Percentiles rank a stretch among this genome's conserved stretches.
Conservation (phyloP, 257 asterid genomes). For the Hygrophila difformis region DNA sequence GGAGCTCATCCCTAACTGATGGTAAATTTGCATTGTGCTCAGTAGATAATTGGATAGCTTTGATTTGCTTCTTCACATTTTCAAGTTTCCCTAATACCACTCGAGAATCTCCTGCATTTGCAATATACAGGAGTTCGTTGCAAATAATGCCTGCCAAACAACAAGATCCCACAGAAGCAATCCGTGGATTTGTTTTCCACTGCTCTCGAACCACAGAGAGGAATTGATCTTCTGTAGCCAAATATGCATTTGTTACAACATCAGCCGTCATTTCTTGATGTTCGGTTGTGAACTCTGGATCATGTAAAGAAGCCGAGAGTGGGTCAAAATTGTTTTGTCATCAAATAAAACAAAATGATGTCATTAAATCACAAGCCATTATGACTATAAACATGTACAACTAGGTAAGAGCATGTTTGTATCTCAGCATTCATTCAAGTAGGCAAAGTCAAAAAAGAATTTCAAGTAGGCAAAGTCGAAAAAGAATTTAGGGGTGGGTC, state of each 20-base stretch:
- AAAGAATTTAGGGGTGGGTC: too few relatives aligned
- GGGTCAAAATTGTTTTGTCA: conserved; percentile 9
- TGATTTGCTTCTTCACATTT: conserved; percentile 30
- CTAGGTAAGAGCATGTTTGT: too few relatives aligned
- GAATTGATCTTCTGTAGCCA: conserved; percentile 76
- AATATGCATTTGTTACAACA: conserved; percentile 55
- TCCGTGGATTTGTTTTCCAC: conserved; percentile 58
- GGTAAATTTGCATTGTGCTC: conserved; percentile 68
- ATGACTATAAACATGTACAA: too few relatives aligned
- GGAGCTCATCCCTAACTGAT: conserved; percentile 65
- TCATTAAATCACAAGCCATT: too few relatives aligned
- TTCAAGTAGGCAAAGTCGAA: too few relatives aligned
- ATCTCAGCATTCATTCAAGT: too few relatives aligned
- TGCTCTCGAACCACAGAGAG: conserved; percentile 54
- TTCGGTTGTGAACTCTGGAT: conserved; percentile 58
- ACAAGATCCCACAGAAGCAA: conserved; percentile 85
- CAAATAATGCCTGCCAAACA: conserved; percentile 73
- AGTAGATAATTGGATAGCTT: conserved; percentile 65
- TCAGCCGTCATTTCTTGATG: conserved; percentile 65
- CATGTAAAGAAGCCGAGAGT: conserved; percentile 33
- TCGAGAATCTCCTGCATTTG: conserved; percentile 82
- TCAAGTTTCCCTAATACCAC: conserved; percentile 59
- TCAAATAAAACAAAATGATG: too few relatives aligned
- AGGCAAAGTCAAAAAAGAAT: too few relatives aligned
- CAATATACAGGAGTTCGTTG: conserved; percentile 49